Conservation (phyloP, 176 grass and related monocot species). For the Otatea glauca region DNA sequence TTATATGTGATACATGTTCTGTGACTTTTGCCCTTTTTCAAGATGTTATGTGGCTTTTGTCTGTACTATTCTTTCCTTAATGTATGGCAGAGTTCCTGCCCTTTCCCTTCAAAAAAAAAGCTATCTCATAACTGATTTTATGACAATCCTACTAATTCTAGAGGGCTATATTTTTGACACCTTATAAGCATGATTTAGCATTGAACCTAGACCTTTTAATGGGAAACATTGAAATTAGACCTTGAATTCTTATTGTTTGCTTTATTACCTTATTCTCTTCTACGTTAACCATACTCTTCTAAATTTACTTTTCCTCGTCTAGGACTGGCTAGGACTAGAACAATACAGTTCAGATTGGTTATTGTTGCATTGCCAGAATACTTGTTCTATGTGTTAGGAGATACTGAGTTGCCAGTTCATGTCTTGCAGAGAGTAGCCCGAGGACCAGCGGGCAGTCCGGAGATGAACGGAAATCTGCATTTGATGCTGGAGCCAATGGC, state of each 20-base stretch:
- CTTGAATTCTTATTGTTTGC: not conserved
- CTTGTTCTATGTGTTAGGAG: not conserved
- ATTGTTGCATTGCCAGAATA: not conserved
- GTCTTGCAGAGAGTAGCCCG: constrained; percentile 59
- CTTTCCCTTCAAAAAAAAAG: too few species aligned
- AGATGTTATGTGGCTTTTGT: not conserved
- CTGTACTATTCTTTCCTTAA: too few species aligned
- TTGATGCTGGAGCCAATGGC: constrained; percentile 57
- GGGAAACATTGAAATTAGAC: too few species aligned
- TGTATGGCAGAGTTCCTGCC: too few species aligned
- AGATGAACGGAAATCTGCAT: constrained; percentile 85
- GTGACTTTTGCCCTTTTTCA: too few species aligned
- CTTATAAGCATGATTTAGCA: not conserved
- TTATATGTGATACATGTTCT: not conserved
- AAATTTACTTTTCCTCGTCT: not conserved
- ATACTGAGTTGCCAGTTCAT: not conserved
- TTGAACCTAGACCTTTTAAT: not conserved
- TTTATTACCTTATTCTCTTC: not conserved
- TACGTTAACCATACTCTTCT: not conserved
- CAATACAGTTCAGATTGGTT: not conserved
- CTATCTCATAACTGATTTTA: too few species aligned
- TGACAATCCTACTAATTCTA: not conserved
- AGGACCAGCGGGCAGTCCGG: constrained; percentile 33
- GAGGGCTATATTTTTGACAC: not conserved
- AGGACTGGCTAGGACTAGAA: not conserved